Conservation (phyloP, 352 stramenopile species). For the Pythium aristosporum region DNA sequence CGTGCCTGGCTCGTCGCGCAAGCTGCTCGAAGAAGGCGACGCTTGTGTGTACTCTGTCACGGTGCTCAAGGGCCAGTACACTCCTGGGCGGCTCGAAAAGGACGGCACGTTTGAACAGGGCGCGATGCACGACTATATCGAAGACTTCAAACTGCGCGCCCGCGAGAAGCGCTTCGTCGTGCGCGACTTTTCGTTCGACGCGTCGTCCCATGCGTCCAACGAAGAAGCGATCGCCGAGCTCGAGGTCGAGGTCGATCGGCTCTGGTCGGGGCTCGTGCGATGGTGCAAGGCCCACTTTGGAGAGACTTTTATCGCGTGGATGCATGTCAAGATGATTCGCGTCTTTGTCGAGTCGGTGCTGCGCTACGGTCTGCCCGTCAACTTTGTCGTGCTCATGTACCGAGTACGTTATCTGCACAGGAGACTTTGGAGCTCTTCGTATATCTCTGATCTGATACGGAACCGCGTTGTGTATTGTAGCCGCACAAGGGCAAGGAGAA, state of each 20-base stretch:
- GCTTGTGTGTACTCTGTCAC: constrained; percentile 94
- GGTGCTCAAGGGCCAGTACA: constrained; percentile 95
- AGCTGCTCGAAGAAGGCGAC: constrained; percentile 92
- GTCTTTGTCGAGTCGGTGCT: constrained; percentile 98
- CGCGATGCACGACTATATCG: constrained; percentile 93
- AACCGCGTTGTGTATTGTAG: constrained; percentile 23
- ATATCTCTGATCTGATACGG: neutral
- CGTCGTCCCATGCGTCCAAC: constrained; percentile 84
- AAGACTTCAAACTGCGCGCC: constrained; percentile 92
- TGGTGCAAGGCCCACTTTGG: constrained; percentile 99
- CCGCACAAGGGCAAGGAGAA: constrained; percentile 81
- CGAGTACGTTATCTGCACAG: constrained; percentile 40
- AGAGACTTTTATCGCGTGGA: constrained; percentile 97
- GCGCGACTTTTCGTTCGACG: constrained; percentile 92
- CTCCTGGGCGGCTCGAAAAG: constrained; percentile 79
- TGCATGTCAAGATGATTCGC: constrained; percentile 98
- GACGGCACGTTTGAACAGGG: constrained; percentile 90
- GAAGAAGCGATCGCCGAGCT: constrained; percentile 85
- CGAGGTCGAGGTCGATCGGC: constrained; percentile 92
- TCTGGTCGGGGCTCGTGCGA: constrained; percentile 92
- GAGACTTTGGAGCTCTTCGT: neutral
- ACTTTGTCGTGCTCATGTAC: constrained; percentile 91
- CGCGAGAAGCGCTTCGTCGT: constrained; percentile 94
- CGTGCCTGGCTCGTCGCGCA: constrained; percentile 90
- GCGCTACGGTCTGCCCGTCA: constrained; percentile 96